Percentiles rank a stretch among this genome's conserved stretches.
Conservation (phyloP, 2,329 filamentous ascomycete species). For the Aspergillus sclerotialis region DNA sequence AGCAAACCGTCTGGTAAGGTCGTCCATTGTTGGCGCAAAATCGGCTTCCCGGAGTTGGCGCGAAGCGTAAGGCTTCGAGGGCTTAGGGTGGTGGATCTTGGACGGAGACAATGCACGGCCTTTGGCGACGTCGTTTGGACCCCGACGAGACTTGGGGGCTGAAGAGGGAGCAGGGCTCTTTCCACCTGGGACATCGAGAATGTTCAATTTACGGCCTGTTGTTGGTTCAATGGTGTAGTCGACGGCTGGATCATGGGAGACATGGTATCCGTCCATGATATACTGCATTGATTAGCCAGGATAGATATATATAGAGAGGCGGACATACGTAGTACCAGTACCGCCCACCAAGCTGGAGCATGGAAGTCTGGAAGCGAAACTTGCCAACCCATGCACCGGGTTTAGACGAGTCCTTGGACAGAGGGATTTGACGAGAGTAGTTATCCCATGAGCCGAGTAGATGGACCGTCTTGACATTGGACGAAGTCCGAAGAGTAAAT, state of each 20-base stretch:
- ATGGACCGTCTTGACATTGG: slow-evolving; percentile 95
- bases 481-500: slow-evolving; percentile 91
- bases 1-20: slow-evolving; percentile 70
- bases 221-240: slow-evolving; percentile 88
- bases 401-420: slow-evolving; percentile 84
- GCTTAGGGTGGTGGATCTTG: slow-evolving; percentile 86
- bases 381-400: slow-evolving; percentile 90
- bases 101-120: slow-evolving; percentile 82
- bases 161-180: slow-evolving; percentile 34
- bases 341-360: slow-evolving; percentile 78
- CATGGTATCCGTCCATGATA: slow-evolving; percentile 98
- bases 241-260: slow-evolving; percentile 90
- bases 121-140: slow-evolving; percentile 67
- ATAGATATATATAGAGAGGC: too few relatives aligned
- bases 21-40: slow-evolving; percentile 71
- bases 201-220: slow-evolving; percentile 93
- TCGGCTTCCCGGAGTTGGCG: slow-evolving; percentile 77
- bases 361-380: slow-evolving; percentile 86
- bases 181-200: slow-evolving; percentile 76
- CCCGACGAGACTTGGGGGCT: slow-evolving; percentile 32
- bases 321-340: slow-evolving; percentile 91
- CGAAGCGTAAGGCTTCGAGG: slow-evolving; percentile 78
- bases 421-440: slow-evolving; percentile 88
- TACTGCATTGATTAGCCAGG: slow-evolving; percentile 48
- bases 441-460: slow-evolving; percentile 97